Percentiles rank a stretch among this genome's conserved stretches.
Evolutionary conservation across 352 stramenopile species (phyloP).

Genomic region (Peronospora farinosa): DNA sequence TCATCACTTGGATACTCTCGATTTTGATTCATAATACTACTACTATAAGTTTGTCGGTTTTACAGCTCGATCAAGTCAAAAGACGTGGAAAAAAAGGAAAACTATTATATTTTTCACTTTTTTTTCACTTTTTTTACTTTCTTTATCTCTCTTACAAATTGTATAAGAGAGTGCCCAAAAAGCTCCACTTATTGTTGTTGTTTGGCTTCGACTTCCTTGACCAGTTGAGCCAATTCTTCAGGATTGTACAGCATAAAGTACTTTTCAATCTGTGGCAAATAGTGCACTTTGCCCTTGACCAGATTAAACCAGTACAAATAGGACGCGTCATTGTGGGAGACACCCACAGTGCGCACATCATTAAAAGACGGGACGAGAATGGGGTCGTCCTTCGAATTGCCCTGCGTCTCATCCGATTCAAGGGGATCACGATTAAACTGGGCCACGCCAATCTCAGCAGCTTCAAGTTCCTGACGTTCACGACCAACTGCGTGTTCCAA

Average conservation of each 20-base stretch:
- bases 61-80: too few relatives aligned
- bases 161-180: too few relatives aligned
- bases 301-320: slow-evolving; percentile 88
- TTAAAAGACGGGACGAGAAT: slow-evolving; percentile 84
- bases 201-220: slow-evolving; percentile 83
- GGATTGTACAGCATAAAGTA: slow-evolving; percentile 89
- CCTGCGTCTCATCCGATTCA: slow-evolving; percentile 79
- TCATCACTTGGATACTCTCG: too few relatives aligned
- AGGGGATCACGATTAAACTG: slow-evolving; percentile 83
- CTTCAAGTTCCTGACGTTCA: slow-evolving; percentile 69
- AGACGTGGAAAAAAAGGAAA: too few relatives aligned
- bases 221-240: slow-evolving; percentile 70
- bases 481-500: slow-evolving; percentile 75
- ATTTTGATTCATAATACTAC: too few relatives aligned
- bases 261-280: slow-evolving; percentile 83
- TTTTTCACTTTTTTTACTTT: too few relatives aligned
- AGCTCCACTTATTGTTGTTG: slow-evolving; percentile 43
- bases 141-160: not conserved
- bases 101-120: too few relatives aligned
- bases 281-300: slow-evolving; percentile 82
- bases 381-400: slow-evolving; percentile 86
- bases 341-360: slow-evolving; percentile 58
- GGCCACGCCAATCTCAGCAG: slow-evolving; percentile 54
- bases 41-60: too few relatives aligned
- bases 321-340: slow-evolving; percentile 86